Conservation (phyloP, 2,329 filamentous ascomycete genomes). For the Fusarium devonianum region DNA sequence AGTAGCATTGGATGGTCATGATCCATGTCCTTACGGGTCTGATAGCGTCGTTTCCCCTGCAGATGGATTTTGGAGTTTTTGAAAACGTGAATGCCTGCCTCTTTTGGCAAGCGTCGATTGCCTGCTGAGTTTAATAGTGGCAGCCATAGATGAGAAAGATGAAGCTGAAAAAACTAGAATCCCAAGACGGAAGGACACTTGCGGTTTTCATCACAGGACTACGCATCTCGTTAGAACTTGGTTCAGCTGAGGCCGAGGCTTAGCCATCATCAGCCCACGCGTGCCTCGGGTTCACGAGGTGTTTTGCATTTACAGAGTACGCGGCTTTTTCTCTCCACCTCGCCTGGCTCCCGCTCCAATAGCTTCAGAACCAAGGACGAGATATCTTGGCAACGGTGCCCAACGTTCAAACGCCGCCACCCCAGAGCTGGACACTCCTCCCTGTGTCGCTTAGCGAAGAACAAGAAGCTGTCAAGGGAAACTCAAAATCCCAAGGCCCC, state of each 20-base stretch:
- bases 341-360: no score
- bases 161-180: background rate
- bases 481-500: background rate
- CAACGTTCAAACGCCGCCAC: no score
- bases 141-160: background rate
- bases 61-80: background rate
- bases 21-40: conserved; percentile 1
- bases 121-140: background rate
- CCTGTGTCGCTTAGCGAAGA: no score
- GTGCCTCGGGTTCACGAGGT: conserved; percentile 1
- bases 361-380: no score
- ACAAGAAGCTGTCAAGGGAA: background rate
- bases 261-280: no score
- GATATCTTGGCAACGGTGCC: no score
- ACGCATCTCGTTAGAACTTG: background rate
- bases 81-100: conserved; percentile 7
- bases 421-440: no score
- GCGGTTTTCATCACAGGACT: conserved; percentile 1
- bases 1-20: background rate
- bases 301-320: no score
- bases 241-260: conserved; percentile 6
- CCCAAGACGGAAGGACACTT: conserved; percentile 10
- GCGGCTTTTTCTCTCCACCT: no score
- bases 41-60: conserved; percentile 6
- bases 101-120: conserved; percentile 5